phyloP scores from a whole-genome alignment of 768 basidiomycete species.

The Termitomyces bulborhizus region DNA sequence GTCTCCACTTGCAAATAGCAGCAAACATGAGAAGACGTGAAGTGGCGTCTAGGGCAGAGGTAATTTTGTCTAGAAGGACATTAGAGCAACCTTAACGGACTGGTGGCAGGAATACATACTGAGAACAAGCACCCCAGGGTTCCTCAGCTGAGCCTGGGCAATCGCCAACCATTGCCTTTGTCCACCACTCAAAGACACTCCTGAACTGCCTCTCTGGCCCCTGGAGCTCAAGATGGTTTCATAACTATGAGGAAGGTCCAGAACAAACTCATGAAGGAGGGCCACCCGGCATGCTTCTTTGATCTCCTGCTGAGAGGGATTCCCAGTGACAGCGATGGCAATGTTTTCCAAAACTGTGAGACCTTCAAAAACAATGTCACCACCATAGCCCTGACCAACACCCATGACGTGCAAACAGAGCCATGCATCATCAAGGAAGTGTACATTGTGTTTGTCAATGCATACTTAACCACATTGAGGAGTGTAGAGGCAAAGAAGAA shows the following conservation, averaged over 20 bases:
- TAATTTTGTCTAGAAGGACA: slow-evolving; percentile 60
- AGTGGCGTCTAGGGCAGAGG: slow-evolving; percentile 79
- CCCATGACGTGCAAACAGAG: slow-evolving; percentile 62
- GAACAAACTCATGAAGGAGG: slow-evolving; percentile 82
- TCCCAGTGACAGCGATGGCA: slow-evolving; percentile 57
- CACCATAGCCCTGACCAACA: slow-evolving; percentile 61
- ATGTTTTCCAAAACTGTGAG: slow-evolving; percentile 82
- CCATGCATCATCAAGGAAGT: slow-evolving; percentile 68
- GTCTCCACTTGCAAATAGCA: slow-evolving; percentile 60
- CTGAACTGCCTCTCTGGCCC: slow-evolving; percentile 21
- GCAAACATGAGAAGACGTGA: slow-evolving; percentile 83
- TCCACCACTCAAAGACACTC: slow-evolving; percentile 81
- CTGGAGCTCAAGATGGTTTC: slow-evolving; percentile 73
- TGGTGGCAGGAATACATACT: slow-evolving; percentile 45
- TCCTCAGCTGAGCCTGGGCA: slow-evolving; percentile 76
- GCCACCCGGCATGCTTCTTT: slow-evolving; percentile 79
- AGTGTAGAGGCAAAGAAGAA: slow-evolving; percentile 77
- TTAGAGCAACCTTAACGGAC: not conserved
- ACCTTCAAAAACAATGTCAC: slow-evolving; percentile 70
- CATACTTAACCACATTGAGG: slow-evolving; percentile 57
- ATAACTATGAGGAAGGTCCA: slow-evolving; percentile 82
- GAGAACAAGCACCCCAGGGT: slow-evolving; percentile 86
- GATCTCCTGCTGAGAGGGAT: slow-evolving; percentile 65
- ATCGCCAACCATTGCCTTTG: slow-evolving; percentile 89
- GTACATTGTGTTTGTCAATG: slow-evolving; percentile 78